These are phyloP conservation scores for Malassezia japonica DNA, from an alignment of 1,284 basidiomycete species.

Conservation along the genomic window DNA sequence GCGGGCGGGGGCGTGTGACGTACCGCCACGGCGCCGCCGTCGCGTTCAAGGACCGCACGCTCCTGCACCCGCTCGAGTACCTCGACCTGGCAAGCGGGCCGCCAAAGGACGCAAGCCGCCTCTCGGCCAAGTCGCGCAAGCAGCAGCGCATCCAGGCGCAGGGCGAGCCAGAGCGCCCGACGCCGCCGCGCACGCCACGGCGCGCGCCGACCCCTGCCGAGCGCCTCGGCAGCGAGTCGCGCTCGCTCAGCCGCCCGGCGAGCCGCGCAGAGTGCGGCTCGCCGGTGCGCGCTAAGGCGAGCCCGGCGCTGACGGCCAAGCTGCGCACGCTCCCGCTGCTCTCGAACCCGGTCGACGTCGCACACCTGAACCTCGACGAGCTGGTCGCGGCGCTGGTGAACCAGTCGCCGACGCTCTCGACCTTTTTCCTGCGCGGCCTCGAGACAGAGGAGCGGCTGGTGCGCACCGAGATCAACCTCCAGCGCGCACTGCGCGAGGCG, in stretches of 20 bases:
- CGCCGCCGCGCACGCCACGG: neutral
- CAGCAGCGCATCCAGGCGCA: neutral
- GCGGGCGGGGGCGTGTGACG: conserved; percentile 51
- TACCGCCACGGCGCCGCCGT: conserved; percentile 50
- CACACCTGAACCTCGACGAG: conserved; percentile 50
- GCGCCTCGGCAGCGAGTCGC: too few relatives aligned
- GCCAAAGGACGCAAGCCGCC: conserved; percentile 45
- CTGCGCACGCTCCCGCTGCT: conserved; percentile 32
- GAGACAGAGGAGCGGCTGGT: conserved; percentile 53
- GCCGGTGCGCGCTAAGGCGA: neutral
- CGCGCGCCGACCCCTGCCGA: neutral
- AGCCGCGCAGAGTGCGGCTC: neutral
- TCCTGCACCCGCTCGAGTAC: conserved; percentile 51
- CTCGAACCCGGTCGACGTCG: conserved; percentile 43
- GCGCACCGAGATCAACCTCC: conserved; percentile 49
- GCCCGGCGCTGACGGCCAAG: conserved; percentile 45
- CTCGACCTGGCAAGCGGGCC: conserved; percentile 52
- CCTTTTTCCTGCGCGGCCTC: conserved; percentile 48
- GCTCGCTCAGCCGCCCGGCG: too few relatives aligned
- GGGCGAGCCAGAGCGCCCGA: neutral
- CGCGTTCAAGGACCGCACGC: conserved; percentile 51
- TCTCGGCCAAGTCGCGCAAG: neutral
- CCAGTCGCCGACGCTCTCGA: conserved; percentile 48
- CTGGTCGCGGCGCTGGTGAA: conserved; percentile 51
- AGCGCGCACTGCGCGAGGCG: conserved; percentile 50